Evolutionary conservation across 148 eudicot genomes (phyloP).

Genomic region (Diospyros lotus): DNA sequence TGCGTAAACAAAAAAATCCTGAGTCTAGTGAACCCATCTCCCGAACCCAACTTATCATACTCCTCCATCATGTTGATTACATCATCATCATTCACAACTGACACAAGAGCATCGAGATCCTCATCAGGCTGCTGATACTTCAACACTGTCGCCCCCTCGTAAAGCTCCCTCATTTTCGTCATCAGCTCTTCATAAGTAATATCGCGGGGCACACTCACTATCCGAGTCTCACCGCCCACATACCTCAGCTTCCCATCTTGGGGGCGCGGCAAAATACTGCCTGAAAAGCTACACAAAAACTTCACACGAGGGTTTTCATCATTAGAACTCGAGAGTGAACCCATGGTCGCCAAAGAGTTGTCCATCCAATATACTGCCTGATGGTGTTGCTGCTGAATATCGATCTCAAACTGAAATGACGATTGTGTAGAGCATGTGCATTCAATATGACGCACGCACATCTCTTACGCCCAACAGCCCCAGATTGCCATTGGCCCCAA

Average conservation of each 20-base stretch:
- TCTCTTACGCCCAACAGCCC: conserved; percentile 4
- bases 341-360: conserved; percentile 31
- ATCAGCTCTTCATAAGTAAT: conserved; percentile 68
- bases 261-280: conserved; percentile 87
- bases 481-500: conserved; percentile 7
- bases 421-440: conserved; percentile 19
- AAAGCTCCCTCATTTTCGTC: conserved; percentile 77
- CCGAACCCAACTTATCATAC: conserved; percentile 88
- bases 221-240: conserved; percentile 92
- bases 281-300: conserved; percentile 84
- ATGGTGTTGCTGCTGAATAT: conserved; percentile 20
- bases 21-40: conserved; percentile 83
- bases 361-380: conserved; percentile 43
- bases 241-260: conserved; percentile 92
- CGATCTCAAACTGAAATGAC: conserved; percentile 16
- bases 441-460: conserved; percentile 27
- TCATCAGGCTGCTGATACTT: conserved; percentile 99
- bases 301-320: conserved; percentile 66
- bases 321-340: conserved; percentile 27
- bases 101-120: conserved; percentile 98
- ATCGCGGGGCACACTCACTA: conserved; percentile 63
- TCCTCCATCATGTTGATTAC: conserved; percentile 98
- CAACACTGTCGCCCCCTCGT: conserved; percentile 59
- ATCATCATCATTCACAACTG: conserved; percentile 95
- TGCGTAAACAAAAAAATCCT: conserved; percentile 80